Percentiles rank a stretch among this genome's conserved stretches.
Conservation (phyloP, 1,284 basidiomycete genomes). For the Trametes versicolor region DNA sequence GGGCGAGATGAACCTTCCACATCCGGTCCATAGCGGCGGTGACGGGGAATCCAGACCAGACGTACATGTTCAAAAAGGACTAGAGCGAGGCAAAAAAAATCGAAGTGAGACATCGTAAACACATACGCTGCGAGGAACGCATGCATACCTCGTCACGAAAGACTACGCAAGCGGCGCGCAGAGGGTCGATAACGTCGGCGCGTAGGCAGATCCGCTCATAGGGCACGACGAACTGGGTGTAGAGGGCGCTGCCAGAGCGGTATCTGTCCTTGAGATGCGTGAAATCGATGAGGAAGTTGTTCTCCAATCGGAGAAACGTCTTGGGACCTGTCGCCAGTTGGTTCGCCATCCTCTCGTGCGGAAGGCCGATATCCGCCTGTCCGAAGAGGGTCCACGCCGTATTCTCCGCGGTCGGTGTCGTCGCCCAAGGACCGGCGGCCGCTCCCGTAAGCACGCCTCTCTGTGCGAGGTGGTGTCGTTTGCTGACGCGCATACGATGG, state of each 20-base stretch:
- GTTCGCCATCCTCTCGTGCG: not conserved
- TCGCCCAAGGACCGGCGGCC: not conserved
- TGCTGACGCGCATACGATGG: not conserved
- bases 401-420: not conserved
- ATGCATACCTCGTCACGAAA: not conserved
- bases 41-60: not conserved
- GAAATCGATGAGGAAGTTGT: not conserved
- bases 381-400: not conserved
- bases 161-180: not conserved
- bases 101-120: not conserved
- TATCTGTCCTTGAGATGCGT: not conserved
- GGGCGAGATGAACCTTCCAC: not conserved
- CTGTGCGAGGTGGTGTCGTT: not conserved
- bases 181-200: not conserved
- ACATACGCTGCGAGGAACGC: not conserved
- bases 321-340: not conserved
- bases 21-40: not conserved
- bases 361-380: not conserved
- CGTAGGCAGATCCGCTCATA: not conserved
- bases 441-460: not conserved
- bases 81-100: not conserved
- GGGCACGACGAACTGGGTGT: not conserved
- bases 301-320: too few species aligned
- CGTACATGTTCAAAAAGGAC: conserved; percentile 3
- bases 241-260: not conserved